Evolutionary conservation across 768 basidiomycete species (phyloP), one percentile per base, ranked within the genome.

Genomic region (Pholiota microspora): DNA sequence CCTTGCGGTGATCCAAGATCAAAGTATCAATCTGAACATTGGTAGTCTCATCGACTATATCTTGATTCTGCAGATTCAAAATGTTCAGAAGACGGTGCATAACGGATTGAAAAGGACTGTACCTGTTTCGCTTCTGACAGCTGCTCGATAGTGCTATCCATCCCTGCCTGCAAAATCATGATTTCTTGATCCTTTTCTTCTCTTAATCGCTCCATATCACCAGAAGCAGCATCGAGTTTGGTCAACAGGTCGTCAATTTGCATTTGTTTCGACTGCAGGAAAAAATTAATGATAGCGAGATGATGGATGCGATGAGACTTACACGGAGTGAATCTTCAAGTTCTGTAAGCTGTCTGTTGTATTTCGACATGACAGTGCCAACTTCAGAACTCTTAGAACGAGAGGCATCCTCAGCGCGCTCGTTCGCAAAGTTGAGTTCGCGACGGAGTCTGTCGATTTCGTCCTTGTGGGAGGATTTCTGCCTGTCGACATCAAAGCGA

Each of bases 101-200:
- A 15, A 56, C 28, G 35, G 27, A 42, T 23, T 23, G 16, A 45
- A 8, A 34, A 50, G 32, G 21, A 31, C 62, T 73, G 57, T 65
- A 92, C 94, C 78, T 93, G 84, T 64, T 94, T 90, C 23, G 89
- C 79, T 31, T 98, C 93, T 29, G 85, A 85, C 36, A 98, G 76
- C 62, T 94, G 86, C 55, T 92, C 84, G 44, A 98, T 85, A 18
- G 94, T 96, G 56, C 79, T 83, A 64, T 98, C 95, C 88, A 98
- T 88, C 32, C 93, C 89, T 70, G 94, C 96, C 67, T 98, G 94
- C 61, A 98, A 79, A 66, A 98, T 95, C 67, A 88, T 78, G 47
- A 98, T 91, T 70, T 99, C 97, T 67, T 95, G 88, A 66, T 98
- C 97, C 74, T 98, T 98, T 75, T 99, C 97, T 12, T 98, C 94